Conservation (phyloP, 345 rosid genomes). For the Aquilaria sinensis region DNA sequence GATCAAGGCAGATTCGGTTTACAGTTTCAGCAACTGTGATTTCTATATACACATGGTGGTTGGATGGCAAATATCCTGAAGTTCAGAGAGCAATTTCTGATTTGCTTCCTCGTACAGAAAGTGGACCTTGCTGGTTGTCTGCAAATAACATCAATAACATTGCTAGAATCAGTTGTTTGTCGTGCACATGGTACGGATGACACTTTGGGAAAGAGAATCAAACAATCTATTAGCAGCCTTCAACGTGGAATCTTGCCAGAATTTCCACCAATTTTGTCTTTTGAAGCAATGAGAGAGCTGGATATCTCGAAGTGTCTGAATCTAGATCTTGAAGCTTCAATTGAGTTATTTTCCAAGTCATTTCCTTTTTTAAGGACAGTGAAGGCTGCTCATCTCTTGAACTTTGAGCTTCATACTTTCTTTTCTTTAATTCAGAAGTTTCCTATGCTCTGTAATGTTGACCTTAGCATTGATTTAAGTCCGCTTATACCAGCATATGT, state of each 20-base stretch:
- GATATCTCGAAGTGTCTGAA: constrained; percentile 64
- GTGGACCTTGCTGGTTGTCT: constrained; percentile 66
- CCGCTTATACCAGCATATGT: constrained; percentile 39
- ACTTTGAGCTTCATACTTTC: constrained; percentile 38
- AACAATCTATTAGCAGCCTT: constrained; percentile 21
- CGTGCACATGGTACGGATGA: constrained; percentile 19
- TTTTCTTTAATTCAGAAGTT: constrained; percentile 38
- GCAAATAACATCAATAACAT: constrained; percentile 40
- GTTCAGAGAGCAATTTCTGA: too few species aligned
- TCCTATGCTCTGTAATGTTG: constrained; percentile 46
- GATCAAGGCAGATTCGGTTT: too few species aligned
- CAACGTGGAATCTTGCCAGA: constrained; percentile 18
- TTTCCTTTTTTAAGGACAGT: constrained; percentile 64
- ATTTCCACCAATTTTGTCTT: constrained; percentile 31
- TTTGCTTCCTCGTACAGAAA: constrained; percentile 32
- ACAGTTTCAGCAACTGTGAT: too few species aligned
- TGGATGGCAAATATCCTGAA: too few species aligned
- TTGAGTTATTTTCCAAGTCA: constrained; percentile 53
- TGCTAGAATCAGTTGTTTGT: constrained; percentile 51
- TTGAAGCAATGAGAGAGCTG: constrained; percentile 48
- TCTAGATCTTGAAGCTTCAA: constrained; percentile 40
- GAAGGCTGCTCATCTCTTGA: constrained; percentile 65
- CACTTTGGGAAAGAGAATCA: constrained; percentile 21
- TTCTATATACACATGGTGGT: too few species aligned
- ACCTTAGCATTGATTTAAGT: constrained; percentile 53